Evolutionary conservation across 345 rosid genomes (phyloP).

Genomic region (Cardiospermum halicacabum): DNA sequence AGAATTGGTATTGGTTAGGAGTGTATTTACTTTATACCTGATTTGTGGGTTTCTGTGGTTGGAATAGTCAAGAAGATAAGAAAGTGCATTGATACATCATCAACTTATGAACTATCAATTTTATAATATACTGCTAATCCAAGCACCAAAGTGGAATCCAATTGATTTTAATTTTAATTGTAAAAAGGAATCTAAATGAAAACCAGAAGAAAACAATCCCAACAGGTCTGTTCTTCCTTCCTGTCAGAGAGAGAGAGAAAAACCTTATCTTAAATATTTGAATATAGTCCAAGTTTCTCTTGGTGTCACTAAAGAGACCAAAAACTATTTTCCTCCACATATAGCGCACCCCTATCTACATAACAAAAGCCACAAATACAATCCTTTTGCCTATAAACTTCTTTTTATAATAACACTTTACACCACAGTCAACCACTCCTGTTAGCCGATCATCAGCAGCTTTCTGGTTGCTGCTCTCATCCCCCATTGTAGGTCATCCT

Average conservation of each 20-base stretch:
- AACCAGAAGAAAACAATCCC: too few relatives aligned
- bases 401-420: neutral
- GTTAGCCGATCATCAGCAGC: conserved; percentile 17
- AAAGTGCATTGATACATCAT: too few relatives aligned
- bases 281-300: conserved; percentile 30
- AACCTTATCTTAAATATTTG: conserved; percentile 30
- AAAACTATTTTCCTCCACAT: conserved; percentile 56
- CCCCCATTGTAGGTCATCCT: conserved; percentile 21
- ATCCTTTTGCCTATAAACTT: conserved; percentile 8
- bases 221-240: too few relatives aligned
- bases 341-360: conserved; percentile 70
- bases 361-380: conserved; percentile 62
- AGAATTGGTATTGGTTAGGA: too few relatives aligned
- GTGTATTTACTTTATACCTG: too few relatives aligned
- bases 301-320: conserved; percentile 35
- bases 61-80: too few relatives aligned
- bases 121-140: too few relatives aligned
- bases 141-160: too few relatives aligned
- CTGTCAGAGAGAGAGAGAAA: neutral
- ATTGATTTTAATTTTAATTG: too few relatives aligned
- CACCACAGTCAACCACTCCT: conserved; percentile 8
- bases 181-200: too few relatives aligned
- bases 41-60: too few relatives aligned
- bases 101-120: too few relatives aligned
- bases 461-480: conserved; percentile 13